A percentile compares a stretch with the other conserved stretches of the same genome.
phyloP scores from a whole-genome alignment of 345 rosid genomes.

The Eucalyptus shirleyi region DNA sequence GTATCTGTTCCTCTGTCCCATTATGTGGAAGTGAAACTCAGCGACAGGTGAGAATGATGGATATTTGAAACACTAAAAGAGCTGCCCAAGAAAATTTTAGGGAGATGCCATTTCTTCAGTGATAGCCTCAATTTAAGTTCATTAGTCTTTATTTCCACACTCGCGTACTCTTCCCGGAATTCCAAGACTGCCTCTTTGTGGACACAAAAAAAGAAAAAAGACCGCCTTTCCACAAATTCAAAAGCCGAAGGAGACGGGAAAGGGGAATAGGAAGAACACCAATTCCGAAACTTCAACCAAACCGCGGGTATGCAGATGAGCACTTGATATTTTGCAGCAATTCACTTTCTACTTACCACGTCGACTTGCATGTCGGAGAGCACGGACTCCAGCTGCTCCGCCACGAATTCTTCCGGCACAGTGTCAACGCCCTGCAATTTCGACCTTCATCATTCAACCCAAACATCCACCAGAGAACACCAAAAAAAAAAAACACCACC shows the following conservation, averaged over 20 bases:
- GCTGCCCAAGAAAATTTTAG: background rate
- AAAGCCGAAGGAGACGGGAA: background rate
- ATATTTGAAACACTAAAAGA: background rate
- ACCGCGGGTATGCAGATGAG: background rate
- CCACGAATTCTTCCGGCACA: slow-evolving; percentile 51
- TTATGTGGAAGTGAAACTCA: background rate
- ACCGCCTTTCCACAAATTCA: background rate
- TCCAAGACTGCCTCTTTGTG: background rate
- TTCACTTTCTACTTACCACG: slow-evolving; percentile 39
- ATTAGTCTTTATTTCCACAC: background rate
- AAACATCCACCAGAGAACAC: background rate
- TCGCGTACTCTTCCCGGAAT: background rate
- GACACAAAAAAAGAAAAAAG: background rate
- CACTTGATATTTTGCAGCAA: background rate
- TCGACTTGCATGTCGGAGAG: slow-evolving; percentile 90
- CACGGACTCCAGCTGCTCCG: slow-evolving; percentile 71
- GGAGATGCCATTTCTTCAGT: background rate
- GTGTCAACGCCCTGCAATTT: slow-evolving; percentile 25
- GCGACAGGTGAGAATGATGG: background rate
- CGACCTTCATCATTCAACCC: background rate
- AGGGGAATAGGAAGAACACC: background rate
- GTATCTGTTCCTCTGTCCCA: background rate
- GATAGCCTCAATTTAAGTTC: background rate
- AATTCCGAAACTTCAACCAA: background rate
- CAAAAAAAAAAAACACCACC: no score